These are phyloP conservation scores for Dothistroma septosporum DNA, from an alignment of 2,329 filamentous ascomycete species.

Conservation along the genomic window DNA sequence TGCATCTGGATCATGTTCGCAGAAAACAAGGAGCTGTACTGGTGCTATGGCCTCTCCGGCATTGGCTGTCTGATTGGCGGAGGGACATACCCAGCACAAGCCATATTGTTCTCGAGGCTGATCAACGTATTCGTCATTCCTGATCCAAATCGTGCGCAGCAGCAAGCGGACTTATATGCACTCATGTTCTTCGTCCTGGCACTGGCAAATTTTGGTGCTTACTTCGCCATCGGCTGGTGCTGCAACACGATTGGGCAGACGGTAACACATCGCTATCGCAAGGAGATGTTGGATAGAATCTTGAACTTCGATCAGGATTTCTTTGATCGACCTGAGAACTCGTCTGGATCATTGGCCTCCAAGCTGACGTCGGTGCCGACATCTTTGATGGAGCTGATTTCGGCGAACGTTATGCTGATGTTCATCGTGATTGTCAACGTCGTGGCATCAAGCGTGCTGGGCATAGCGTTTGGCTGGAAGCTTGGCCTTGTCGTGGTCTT, in stretches of 20 bases:
- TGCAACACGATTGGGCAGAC: slow-evolving; percentile 47
- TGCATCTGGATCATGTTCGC: slow-evolving; percentile 38
- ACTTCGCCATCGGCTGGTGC: slow-evolving; percentile 44
- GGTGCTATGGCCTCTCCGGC: slow-evolving; percentile 38
- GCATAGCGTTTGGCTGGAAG: slow-evolving; percentile 37
- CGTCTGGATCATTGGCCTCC: slow-evolving; percentile 47
- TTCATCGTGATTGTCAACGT: slow-evolving; percentile 35
- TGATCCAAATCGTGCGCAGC: slow-evolving; percentile 34
- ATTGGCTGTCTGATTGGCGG: slow-evolving; percentile 37
- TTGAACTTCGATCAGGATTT: slow-evolving; percentile 33
- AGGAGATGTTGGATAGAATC: slow-evolving; percentile 33
- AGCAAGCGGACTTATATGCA: slow-evolving; percentile 49
- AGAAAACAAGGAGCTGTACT: slow-evolving; percentile 35
- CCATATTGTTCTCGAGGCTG: slow-evolving; percentile 49
- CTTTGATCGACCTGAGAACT: slow-evolving; percentile 45
- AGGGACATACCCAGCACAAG: slow-evolving; percentile 46
- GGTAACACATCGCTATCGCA: slow-evolving; percentile 35
- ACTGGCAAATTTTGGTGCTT: slow-evolving; percentile 42
- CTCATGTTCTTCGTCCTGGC: slow-evolving; percentile 56
- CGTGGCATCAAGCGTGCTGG: slow-evolving; percentile 29
- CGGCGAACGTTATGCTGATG: slow-evolving; percentile 41
- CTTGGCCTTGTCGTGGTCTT: slow-evolving; percentile 35
- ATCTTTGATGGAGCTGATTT: slow-evolving; percentile 49
- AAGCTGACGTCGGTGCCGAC: slow-evolving; percentile 49
- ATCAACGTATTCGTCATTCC: slow-evolving; percentile 46